These are phyloP conservation scores for Nothopassalora personata DNA, from an alignment of 2,329 filamentous ascomycete species.

Conservation along the genomic window DNA sequence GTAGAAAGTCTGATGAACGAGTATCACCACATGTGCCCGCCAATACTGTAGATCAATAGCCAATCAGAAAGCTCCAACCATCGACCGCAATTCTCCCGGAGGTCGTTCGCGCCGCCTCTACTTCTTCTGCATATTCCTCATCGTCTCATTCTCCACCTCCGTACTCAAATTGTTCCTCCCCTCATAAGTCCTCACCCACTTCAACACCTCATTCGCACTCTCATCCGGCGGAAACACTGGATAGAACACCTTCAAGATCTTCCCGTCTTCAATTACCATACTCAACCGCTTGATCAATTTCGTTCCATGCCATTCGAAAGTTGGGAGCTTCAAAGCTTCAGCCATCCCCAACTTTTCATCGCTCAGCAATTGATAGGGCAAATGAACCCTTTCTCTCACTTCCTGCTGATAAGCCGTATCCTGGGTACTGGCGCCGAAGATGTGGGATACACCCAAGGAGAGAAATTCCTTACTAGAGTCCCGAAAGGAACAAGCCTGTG, in stretches of 20 bases:
- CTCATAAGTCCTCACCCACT: slow-evolving; percentile 23
- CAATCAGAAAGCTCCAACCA: too few relatives aligned
- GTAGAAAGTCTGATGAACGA: too few relatives aligned
- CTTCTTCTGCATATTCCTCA: slow-evolving; percentile 3
- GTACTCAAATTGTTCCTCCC: background rate
- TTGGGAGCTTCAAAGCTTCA: slow-evolving; percentile 34
- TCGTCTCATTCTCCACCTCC: slow-evolving; percentile 5
- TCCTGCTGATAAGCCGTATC: slow-evolving; percentile 38
- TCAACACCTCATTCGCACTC: slow-evolving; percentile 36
- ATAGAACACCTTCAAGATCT: slow-evolving; percentile 40
- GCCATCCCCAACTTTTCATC: slow-evolving; percentile 37
- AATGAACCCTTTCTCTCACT: slow-evolving; percentile 34
- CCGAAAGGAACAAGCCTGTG: slow-evolving; percentile 42
- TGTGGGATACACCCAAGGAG: slow-evolving; percentile 29
- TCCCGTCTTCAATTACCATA: slow-evolving; percentile 37
- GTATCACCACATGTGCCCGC: too few relatives aligned
- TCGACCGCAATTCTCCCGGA: too few relatives aligned
- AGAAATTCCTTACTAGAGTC: slow-evolving; percentile 31
- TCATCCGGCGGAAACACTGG: slow-evolving; percentile 41
- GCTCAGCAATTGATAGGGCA: slow-evolving; percentile 40
- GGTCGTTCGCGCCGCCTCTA: too few relatives aligned
- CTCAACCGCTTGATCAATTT: slow-evolving; percentile 37
- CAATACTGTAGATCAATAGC: too few relatives aligned
- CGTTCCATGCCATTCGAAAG: slow-evolving; percentile 37
- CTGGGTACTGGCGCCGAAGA: slow-evolving; percentile 40